Evolutionary conservation across 2,329 filamentous ascomycete genomes (phyloP), one percentile per base, ranked within the genome.

Genomic region (Magnaporthales sp.): DNA sequence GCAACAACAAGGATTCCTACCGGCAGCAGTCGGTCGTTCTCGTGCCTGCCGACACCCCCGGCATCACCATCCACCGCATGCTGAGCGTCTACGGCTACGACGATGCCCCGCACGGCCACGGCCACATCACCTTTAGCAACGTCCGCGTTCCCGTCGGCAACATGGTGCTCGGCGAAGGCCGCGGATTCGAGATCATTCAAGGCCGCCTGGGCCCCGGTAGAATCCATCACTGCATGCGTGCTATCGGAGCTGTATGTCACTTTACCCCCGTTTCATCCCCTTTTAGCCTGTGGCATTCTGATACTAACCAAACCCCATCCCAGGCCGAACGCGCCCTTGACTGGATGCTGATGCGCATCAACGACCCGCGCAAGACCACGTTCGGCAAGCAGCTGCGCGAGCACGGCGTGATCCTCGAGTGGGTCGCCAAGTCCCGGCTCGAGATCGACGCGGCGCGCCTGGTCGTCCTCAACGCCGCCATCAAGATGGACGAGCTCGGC

Each of bases 131-230:
- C 46, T 98, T 99, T 80, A 84, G 89, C 68, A 90, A 98, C 75
- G 95, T 98, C 69, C 91, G 94, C 68, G 91, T 99, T 0, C 94
- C 94, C 8, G 87, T 83, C 38, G 81, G 82, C 73, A 95, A 91
- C 80, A 89, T 99, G 74, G 91, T 98, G 11, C 89, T 99, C 3
- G 94, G 95, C 68, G 92, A 95, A 77, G 95, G 95, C 70, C 89
- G 92, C 69, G 95, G 95, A 24, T 99, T 99, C 77, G 95, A 99
- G 79, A 97, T 99, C 75, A 97, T 99, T 75, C 95, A 99, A 78
- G 95, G 95, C 67, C 92, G 95, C 72, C 89, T 99, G 27, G 95
- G 95, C 1, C 95, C 95, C 1, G 95, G 95, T 38, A 91, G 95
- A 67, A 98, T 99, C 76, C 95, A 99, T 81, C 95, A 99, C 80